Conservation (phyloP, 805 yeast species). For the Candida silvatica region DNA sequence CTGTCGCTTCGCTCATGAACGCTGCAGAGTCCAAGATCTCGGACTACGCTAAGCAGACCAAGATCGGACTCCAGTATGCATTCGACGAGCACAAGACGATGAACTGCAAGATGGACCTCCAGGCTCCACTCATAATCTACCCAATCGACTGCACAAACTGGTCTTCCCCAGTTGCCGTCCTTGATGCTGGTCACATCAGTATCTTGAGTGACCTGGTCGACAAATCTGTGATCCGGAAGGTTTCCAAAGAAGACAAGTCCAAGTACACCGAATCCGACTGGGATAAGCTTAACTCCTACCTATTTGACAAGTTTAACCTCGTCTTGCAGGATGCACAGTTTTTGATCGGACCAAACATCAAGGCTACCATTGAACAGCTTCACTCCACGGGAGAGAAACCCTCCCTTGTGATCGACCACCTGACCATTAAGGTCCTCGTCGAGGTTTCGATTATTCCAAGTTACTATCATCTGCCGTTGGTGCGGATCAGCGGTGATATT, state of each 20-base stretch:
- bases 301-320: conserved; percentile 84
- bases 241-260: conserved; percentile 51
- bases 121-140: conserved; percentile 83
- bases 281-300: conserved; percentile 61
- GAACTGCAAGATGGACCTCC: conserved; percentile 78
- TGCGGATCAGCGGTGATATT: conserved; percentile 68
- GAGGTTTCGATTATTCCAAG: conserved; percentile 84
- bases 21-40: conserved; percentile 96
- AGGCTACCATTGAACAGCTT: conserved; percentile 67
- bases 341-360: conserved; percentile 74
- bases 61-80: conserved; percentile 88
- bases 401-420: conserved; percentile 63
- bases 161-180: conserved; percentile 80
- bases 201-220: conserved; percentile 75
- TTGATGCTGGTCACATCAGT: conserved; percentile 94
- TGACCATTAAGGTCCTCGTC: conserved; percentile 63
- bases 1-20: conserved; percentile 81
- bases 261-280: conserved; percentile 62
- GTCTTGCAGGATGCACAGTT: conserved; percentile 80
- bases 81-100: conserved; percentile 91
- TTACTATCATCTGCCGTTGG: conserved; percentile 62
- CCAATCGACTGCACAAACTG: conserved; percentile 76
- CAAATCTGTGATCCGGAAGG: conserved; percentile 54
- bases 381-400: conserved; percentile 38
- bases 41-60: conserved; percentile 80